Percentiles rank a stretch among this genome's conserved stretches.
These are phyloP conservation scores for Epicoccum sorghinum DNA, from an alignment of 2,329 filamentous ascomycete species.

Conservation along the genomic window DNA sequence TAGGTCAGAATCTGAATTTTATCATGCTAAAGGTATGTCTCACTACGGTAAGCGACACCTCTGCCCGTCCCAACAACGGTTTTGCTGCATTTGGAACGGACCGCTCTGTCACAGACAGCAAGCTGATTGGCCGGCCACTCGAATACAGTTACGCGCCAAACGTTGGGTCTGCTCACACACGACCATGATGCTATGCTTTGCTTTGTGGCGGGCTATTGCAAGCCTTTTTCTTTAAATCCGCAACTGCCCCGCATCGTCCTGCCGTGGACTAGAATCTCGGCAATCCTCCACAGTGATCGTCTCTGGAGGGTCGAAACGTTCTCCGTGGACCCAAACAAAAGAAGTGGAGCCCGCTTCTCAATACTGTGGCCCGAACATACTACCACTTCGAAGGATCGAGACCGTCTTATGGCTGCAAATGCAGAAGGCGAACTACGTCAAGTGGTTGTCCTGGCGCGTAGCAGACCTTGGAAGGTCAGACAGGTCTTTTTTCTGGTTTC, in stretches of 20 bases:
- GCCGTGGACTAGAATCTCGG: not conserved
- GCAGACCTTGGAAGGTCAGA: no score
- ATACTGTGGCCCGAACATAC: not conserved
- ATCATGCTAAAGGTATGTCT: conserved; percentile 2
- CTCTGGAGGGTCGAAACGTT: not conserved
- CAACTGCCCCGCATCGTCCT: not conserved
- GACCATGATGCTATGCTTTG: not conserved
- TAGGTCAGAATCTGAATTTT: not conserved
- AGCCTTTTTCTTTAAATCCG: not conserved
- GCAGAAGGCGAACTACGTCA: no score
- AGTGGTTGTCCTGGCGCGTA: no score
- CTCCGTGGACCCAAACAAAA: not conserved
- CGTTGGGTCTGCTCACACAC: not conserved
- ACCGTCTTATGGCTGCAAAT: no score
- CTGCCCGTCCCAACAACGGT: conserved; percentile 12
- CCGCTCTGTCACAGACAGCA: not conserved
- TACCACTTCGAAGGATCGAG: no score
- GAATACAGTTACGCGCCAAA: conserved; percentile 5
- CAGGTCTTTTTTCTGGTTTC: no score
- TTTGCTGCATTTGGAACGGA: conserved; percentile 4
- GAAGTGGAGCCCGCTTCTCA: not conserved
- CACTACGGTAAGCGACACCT: conserved; percentile 1
- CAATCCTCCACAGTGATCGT: not conserved
- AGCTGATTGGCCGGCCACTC: not conserved
- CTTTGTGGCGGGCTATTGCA: not conserved